These are phyloP conservation scores for Amoeboradix gromovi DNA, from an alignment of 371 early-diverging fungal genomes.

Conservation along the genomic window DNA sequence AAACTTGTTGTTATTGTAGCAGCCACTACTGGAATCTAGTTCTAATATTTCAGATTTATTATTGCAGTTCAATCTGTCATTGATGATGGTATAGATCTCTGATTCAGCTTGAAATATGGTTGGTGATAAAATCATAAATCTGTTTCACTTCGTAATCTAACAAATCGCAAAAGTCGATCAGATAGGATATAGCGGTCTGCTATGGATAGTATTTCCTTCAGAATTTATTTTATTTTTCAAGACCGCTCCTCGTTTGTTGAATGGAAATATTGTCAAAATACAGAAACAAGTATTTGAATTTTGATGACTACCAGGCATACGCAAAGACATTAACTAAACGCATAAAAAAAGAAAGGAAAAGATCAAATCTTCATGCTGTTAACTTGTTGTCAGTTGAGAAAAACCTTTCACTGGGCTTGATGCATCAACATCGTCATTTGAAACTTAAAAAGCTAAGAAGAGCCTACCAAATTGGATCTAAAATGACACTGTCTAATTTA, in stretches of 20 bases:
- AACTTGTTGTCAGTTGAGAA: background rate
- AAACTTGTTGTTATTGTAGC: background rate
- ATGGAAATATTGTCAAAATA: background rate
- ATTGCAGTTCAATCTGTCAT: background rate
- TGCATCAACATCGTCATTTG: background rate
- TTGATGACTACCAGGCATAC: background rate
- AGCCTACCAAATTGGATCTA: background rate
- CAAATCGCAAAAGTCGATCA: too few species aligned
- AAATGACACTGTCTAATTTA: background rate
- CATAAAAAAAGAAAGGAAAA: background rate
- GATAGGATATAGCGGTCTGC: too few species aligned
- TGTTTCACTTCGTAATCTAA: too few species aligned
- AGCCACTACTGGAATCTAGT: background rate
- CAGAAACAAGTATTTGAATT: background rate
- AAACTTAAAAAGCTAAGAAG: background rate
- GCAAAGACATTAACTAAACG: background rate
- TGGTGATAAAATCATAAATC: too few species aligned
- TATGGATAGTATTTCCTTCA: too few species aligned
- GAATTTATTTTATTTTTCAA: too few species aligned
- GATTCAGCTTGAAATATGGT: too few species aligned
- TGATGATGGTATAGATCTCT: too few species aligned
- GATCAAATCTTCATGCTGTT: background rate
- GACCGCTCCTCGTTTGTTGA: too few species aligned
- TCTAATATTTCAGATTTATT: background rate
- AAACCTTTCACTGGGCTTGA: background rate